Base-by-base conservation (phyloP, 345 rosid genomes). In the Citrus inodora region DNA sequence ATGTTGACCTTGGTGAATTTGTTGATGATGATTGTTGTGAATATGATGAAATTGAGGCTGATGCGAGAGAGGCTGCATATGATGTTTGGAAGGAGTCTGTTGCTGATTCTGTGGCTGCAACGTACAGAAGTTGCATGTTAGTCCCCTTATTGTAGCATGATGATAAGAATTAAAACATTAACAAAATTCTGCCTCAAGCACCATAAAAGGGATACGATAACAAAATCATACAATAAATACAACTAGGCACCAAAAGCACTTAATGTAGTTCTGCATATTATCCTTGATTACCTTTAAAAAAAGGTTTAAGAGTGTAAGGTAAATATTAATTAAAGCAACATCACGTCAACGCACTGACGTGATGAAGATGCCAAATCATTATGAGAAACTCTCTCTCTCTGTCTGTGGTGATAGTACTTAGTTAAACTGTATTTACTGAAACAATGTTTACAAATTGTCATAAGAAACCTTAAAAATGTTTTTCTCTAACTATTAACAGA, bases 21-120 rank as follows among this genome's bases (percentile, higher is more conserved):
- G 73, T 66, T 92, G 94, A 80, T 91, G 97, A 80, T 82, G 90
- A 82, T 76, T 89, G 78, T 86, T 93, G 79, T 87, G 89, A 70
- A 92, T 79, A 69, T 92, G 89, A 73, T 93, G 94, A 88, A 86
- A 95, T 48, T 92, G 97, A 55, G 91, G 86, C 69, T 87, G 92
- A 78, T 90, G 95, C 28, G 93, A 81, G 40, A 91, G 60, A 37
- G 88, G 70, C 68, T 91, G 83, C 70, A 90, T 86, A 67, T 88
- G 93, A 87, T 90, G 94, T 84, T 95, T 95, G 64, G 93, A 70
- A 78, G 91, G 84, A 82, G 90, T 87, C 56, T 83, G 87, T 69
- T 89, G 91, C 81, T 88, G 93, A 74, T 81, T 85, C 82, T 86
- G 93, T 22, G 88, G 84, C 91, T 89, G 87, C 81, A 78, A 79